Percentiles rank a stretch among this genome's conserved stretches.
Evolutionary conservation across 495 filamentous ascomycete species (phyloP).

Genomic region (Gamarada debralockiae): DNA sequence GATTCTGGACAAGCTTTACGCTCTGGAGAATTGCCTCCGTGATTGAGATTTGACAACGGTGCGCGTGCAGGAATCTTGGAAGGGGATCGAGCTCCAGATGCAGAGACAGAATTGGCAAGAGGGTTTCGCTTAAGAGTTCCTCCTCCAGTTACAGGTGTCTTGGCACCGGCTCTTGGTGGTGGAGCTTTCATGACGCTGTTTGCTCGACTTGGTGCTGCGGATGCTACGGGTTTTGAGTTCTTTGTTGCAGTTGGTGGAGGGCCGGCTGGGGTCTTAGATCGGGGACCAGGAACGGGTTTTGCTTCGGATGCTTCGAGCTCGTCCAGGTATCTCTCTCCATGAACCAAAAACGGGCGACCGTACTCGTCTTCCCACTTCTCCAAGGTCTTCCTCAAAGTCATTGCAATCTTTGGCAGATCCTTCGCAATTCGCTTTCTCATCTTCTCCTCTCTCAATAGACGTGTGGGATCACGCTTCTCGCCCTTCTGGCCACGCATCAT

Average conservation of each 20-base stretch:
- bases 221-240: conserved; percentile 24
- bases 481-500: conserved; percentile 86
- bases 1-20: conserved; percentile 34
- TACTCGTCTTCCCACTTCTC: conserved; percentile 93
- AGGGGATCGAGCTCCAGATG: conserved; percentile 49
- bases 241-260: conserved; percentile 43
- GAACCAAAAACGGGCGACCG: conserved; percentile 86
- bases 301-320: conserved; percentile 60
- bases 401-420: conserved; percentile 87
- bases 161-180: conserved; percentile 54
- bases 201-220: conserved; percentile 37
- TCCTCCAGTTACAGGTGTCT: conserved; percentile 57
- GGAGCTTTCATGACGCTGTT: conserved; percentile 46
- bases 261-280: conserved; percentile 76
- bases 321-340: conserved; percentile 85
- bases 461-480: conserved; percentile 87
- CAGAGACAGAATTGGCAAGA: conserved; percentile 39
- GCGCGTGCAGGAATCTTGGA: conserved; percentile 79
- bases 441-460: conserved; percentile 95
- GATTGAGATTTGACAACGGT: conserved; percentile 73
- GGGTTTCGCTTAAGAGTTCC: conserved; percentile 53
- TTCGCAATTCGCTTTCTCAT: conserved; percentile 96
- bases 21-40: conserved; percentile 81
- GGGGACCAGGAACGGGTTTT: conserved; percentile 55
- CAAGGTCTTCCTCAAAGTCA: conserved; percentile 73